Base-by-base conservation (phyloP, 257 asterid species). In the Solanum chaucha region DNA sequence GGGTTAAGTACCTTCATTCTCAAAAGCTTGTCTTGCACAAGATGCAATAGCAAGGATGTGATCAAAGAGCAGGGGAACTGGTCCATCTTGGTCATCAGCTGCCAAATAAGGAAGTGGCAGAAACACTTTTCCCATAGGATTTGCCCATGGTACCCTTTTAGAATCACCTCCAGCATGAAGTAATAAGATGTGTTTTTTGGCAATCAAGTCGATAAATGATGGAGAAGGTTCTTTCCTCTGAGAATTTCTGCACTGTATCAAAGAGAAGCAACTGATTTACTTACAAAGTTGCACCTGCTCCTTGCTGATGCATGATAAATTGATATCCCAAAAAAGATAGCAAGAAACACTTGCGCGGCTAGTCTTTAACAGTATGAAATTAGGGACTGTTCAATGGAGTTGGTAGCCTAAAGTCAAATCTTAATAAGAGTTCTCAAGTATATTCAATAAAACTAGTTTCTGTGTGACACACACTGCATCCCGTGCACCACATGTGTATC, bases 111-210 rank as follows among this genome's bases (percentile, higher is more conserved):
- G 99, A 72, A 97, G 99, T 22, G 99, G 99, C 87, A 97, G 93
- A 91, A 97, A 97, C 89, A 95, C 98, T 89, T 97, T 97, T 67
- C 99, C 99, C 99, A 97, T 97, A 58, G 99, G 99, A 90, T 97
- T 97, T 82, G 99, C 99, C 99, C 99, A 97, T 55, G 99, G 99
- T 82, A 97, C 98, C 93, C 99, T 89, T 93, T 97, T 95, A 85
- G 99, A 97, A 95, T 97, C 99, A 86, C 99, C 99, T 87, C 98
- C 99, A 88, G 98, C 99, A 90, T 97, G 99, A 90, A 97, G 94
- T 88, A 96, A 92, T 88, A 96, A 90, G 86, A 95, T 91, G 84
- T 95, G 98, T 89, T 91, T 97, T 89, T 92, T 93, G 82, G 94
- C 90, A 87, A 97, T 87, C 88, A 91, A 91, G 84, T 94, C 96